A percentile compares a stretch with the other conserved stretches of the same genome.
These are phyloP conservation scores for Entophlyctis luteolus DNA, from an alignment of 192 early-diverging fungal species.

Conservation along the genomic window DNA sequence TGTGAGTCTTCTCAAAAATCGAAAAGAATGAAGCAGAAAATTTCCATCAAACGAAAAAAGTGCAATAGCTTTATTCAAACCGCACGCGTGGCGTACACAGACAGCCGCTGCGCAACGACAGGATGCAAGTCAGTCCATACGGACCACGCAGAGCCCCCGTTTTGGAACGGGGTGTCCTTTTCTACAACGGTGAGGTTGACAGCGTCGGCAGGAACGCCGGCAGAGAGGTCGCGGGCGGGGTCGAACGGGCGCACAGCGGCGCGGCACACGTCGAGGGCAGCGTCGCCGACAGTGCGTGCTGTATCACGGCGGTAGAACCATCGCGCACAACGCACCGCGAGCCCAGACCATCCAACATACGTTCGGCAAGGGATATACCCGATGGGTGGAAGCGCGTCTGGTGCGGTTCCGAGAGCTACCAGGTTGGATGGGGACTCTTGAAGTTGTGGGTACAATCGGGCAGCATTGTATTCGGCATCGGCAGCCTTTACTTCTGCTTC, in stretches of 20 bases:
- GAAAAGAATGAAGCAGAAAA: too few species aligned
- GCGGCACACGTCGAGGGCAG: background rate
- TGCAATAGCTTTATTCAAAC: too few species aligned
- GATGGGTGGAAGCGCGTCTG: background rate
- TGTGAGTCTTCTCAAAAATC: too few species aligned
- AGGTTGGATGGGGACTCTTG: background rate
- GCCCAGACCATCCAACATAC: slow-evolving; percentile 13
- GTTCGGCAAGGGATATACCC: slow-evolving; percentile 1
- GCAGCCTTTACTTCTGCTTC: slow-evolving; percentile 1
- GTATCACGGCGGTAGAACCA: slow-evolving; percentile 7
- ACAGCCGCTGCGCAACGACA: background rate
- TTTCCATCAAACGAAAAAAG: too few species aligned
- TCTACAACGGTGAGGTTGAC: background rate
- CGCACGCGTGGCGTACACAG: slow-evolving; percentile 2
- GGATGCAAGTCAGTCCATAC: slow-evolving; percentile 9
- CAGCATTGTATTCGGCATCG: background rate
- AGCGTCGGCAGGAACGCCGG: background rate
- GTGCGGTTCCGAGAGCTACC: background rate
- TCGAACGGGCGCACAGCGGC: background rate
- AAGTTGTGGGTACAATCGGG: background rate
- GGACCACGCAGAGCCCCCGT: background rate
- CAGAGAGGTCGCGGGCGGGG: background rate
- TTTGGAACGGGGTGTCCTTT: background rate
- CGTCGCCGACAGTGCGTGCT: slow-evolving; percentile 1
- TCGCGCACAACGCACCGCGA: background rate